These are phyloP conservation scores for Bipolaris oryzae DNA, from an alignment of 2,329 filamentous ascomycete genomes.

Conservation along the genomic window DNA sequence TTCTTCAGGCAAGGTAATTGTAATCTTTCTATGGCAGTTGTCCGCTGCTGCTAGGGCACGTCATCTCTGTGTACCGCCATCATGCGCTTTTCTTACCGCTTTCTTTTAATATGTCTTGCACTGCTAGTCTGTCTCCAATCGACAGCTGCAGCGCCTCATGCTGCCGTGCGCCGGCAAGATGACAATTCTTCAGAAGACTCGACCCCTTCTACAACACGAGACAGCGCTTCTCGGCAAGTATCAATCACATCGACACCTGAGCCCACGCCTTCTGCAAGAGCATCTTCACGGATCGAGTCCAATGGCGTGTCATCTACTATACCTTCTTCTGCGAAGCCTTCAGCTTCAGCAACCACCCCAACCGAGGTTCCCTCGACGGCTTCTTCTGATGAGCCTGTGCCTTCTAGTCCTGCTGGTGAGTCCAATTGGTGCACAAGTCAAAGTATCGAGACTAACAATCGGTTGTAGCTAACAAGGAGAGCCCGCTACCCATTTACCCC, in stretches of 20 bases:
- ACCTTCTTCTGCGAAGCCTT: constrained; percentile 20
- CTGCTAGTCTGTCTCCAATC: constrained; percentile 36
- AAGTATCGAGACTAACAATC: constrained; percentile 1
- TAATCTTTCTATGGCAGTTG: constrained; percentile 36
- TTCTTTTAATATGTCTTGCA: constrained; percentile 33
- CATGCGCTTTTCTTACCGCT: constrained; percentile 37
- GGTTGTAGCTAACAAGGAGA: constrained; percentile 16
- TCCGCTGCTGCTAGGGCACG: constrained; percentile 18
- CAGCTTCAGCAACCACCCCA: constrained; percentile 17
- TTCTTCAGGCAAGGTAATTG: constrained; percentile 12
- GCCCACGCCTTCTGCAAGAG: constrained; percentile 13
- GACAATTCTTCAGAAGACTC: constrained; percentile 25
- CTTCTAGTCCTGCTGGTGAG: constrained; percentile 31
- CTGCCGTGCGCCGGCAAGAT: constrained; percentile 41
- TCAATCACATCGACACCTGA: constrained; percentile 22
- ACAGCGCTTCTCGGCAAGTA: constrained; percentile 17
- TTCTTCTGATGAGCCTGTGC: constrained; percentile 20
- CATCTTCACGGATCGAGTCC: constrained; percentile 22
- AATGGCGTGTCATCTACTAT: constrained; percentile 19
- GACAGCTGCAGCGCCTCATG: constrained; percentile 28
- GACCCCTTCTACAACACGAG: constrained; percentile 18
- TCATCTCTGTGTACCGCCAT: constrained; percentile 17
- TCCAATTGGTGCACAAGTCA: neutral
- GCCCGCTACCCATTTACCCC: constrained; percentile 71
- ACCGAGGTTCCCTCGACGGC: constrained; percentile 27